phyloP scores from a whole-genome alignment of 495 filamentous ascomycete genomes.

The Trypethelium eluteriae region DNA sequence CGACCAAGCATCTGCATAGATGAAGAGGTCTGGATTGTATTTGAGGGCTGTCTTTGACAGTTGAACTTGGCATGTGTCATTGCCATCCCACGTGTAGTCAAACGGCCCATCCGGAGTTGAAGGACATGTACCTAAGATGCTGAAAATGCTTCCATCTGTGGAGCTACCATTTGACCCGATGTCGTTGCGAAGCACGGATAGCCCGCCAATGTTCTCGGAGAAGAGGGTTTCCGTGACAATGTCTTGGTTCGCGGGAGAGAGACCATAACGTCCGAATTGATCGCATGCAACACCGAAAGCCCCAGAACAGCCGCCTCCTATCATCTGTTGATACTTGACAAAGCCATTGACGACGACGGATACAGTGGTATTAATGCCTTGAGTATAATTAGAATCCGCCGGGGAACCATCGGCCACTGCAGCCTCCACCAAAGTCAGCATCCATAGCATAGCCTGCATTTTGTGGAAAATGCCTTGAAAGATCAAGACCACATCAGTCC shows the following conservation, averaged over 20 bases:
- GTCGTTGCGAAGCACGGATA: constrained; percentile 24
- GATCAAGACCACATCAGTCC: background rate
- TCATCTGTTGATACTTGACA: constrained; percentile 20
- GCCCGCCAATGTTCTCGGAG: constrained; percentile 22
- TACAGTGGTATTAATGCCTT: constrained; percentile 1
- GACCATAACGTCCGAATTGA: constrained; percentile 13
- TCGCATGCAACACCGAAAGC: constrained; percentile 23
- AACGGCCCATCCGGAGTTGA: constrained; percentile 17
- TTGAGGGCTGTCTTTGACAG: constrained; percentile 18
- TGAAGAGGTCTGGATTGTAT: constrained; percentile 23
- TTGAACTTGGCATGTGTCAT: constrained; percentile 22
- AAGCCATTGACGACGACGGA: constrained; percentile 14
- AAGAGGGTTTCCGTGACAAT: constrained; percentile 20
- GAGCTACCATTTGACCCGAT: constrained; percentile 20
- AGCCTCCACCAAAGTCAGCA: background rate
- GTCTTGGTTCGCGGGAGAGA: constrained; percentile 18
- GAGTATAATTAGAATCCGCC: background rate
- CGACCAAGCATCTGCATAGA: constrained; percentile 25
- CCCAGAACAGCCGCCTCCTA: constrained; percentile 23
- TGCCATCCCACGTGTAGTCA: constrained; percentile 18
- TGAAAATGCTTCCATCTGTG: constrained; percentile 10
- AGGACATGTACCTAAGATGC: constrained; percentile 17
- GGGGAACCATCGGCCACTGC: background rate
- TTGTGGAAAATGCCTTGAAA: background rate
- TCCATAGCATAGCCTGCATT: background rate